Conservation (phyloP, 352 stramenopile genomes). For the Globisporangium radiosum region DNA sequence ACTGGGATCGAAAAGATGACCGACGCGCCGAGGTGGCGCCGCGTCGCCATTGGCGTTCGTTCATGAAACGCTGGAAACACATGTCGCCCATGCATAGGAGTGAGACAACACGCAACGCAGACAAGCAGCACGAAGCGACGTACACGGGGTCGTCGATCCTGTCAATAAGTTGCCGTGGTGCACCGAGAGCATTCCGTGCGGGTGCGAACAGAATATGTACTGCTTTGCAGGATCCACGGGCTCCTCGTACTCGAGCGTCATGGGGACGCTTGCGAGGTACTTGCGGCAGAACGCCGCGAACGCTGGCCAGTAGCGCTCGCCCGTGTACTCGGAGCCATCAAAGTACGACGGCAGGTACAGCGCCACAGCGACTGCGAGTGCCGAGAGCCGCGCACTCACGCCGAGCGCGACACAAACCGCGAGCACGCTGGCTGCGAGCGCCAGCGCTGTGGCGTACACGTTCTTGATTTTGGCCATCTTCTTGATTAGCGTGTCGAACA, state of each 20-base stretch:
- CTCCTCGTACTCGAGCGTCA: conserved; percentile 68
- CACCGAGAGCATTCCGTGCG: conserved; percentile 63
- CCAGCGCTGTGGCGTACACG: conserved; percentile 22
- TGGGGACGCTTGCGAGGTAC: conserved; percentile 29
- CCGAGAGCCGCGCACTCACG: conserved; percentile 8
- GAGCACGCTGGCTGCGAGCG: conserved; percentile 22
- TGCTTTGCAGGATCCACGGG: conserved; percentile 49
- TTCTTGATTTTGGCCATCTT: no score
- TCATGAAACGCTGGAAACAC: conserved; percentile 52
- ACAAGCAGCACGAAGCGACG: conserved; percentile 7
- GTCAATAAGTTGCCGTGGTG: conserved; percentile 64
- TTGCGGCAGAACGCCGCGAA: conserved; percentile 34
- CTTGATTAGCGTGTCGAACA: no score
- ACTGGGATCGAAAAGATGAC: conserved; percentile 72
- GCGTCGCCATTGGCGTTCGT: conserved; percentile 47
- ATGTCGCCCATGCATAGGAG: no score
- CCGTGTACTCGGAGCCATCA: conserved; percentile 48
- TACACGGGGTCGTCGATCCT: conserved; percentile 51
- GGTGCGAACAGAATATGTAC: conserved; percentile 77
- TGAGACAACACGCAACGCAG: neutral
- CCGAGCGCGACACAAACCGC: conserved; percentile 26
- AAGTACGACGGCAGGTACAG: conserved; percentile 55
- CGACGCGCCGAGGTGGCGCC: conserved; percentile 61
- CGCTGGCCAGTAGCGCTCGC: conserved; percentile 49
- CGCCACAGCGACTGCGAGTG: conserved; percentile 21